These are phyloP conservation scores for Vigna mungo DNA, from an alignment of 306 rosid genomes.

Conservation along the genomic window DNA sequence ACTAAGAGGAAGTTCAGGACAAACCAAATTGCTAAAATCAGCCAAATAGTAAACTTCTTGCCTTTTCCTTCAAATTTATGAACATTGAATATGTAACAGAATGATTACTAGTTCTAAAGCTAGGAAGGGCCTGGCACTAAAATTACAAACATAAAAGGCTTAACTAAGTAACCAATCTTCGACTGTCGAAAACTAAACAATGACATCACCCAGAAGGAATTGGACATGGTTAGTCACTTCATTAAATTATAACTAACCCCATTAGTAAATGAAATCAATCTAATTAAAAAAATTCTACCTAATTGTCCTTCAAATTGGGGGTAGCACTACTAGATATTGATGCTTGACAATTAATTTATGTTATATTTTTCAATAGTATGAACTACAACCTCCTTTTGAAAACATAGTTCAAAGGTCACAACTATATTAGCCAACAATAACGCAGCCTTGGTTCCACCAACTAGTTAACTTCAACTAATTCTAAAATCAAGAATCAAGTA, in stretches of 20 bases:
- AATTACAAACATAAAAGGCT: conserved; percentile 1
- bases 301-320: not conserved
- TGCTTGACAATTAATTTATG: too few relatives aligned
- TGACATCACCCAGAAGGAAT: not conserved
- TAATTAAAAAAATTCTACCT: not conserved
- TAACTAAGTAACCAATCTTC: not conserved
- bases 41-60: conserved; percentile 47
- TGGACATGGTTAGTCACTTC: not conserved
- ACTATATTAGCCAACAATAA: too few relatives aligned
- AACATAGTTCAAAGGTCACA: too few relatives aligned
- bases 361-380: too few relatives aligned
- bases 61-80: conserved; percentile 94
- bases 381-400: too few relatives aligned
- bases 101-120: not conserved
- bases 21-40: conserved; percentile 34
- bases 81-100: conserved; percentile 32
- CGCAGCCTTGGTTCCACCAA: too few relatives aligned
- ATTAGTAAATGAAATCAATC: not conserved
- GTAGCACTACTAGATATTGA: too few relatives aligned
- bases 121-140: not conserved
- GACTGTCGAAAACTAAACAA: not conserved
- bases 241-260: not conserved
- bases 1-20: conserved; percentile 48
- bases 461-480: too few relatives aligned
- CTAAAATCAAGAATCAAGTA: too few relatives aligned